Base-by-base conservation (phyloP, 192 early-diverging fungal genomes). In the Dissophora globulifera region DNA sequence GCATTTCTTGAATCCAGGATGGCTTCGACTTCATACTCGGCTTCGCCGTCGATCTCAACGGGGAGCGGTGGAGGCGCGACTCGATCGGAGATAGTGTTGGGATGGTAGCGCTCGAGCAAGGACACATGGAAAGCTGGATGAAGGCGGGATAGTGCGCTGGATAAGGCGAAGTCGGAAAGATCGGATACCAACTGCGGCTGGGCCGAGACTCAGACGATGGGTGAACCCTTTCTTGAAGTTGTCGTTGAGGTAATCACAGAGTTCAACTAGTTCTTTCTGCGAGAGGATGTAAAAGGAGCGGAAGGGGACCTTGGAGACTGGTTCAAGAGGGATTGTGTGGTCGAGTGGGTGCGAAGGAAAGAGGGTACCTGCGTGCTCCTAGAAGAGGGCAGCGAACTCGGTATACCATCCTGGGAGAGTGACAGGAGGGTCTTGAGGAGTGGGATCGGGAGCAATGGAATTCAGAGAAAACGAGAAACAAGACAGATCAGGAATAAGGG, bases 161-260 rank as follows among this genome's bases (percentile, higher is more conserved):
- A 1, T n/a, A n/a, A n/a, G n/a, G n/a, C n/a, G n/a, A n/a, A n/a
- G n/a, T n/a, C n/a, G n/a, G n/a, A n/a, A n/a, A n/a, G n/a, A n/a
- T n/a, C n/a, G n/a, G n/a, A n/a, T n/a, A n/a, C n/a, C n/a, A n/a
- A n/a, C n/a, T n/a, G n/a, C n/a, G n/a, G n/a, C n/a, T n/a, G n/a
- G n/a, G n/a, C n/a, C n/a, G 58, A 1, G 45, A 70, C 20, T 61
- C 43, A 0, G 50, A 54, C 42, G 51, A 9, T 23, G 31, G 17
- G 59, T 69, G 30, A 50, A 58, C 2, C 67, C 56, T 45, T 58
- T 69, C 30, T 22, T 16, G 3, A 59, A 38, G 12, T 51, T 43
- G 6, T 69, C 53, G 2, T 26, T 15, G 32, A 69, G 2, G n/a
- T 86, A 70, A 13, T 62, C 60, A 22, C 45, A 32, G 22, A 65